Percentiles rank a stretch among this genome's conserved stretches.
phyloP scores from a whole-genome alignment of 2,329 filamentous ascomycete species.

The Ambrosiella beaveri region DNA sequence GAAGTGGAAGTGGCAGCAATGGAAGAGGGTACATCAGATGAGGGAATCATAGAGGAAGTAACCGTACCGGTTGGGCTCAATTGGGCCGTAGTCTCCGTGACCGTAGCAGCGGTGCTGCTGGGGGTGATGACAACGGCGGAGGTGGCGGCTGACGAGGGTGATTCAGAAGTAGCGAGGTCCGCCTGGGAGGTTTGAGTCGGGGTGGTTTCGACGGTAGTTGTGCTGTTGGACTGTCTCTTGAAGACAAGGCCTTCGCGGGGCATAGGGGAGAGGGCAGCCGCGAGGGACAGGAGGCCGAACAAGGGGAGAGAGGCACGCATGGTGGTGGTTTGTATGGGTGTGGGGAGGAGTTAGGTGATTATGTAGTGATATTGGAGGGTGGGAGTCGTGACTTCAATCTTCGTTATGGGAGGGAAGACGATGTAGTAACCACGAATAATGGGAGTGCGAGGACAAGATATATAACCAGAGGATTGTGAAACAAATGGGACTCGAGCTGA shows the following conservation, averaged over 20 bases:
- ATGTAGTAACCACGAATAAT: no score
- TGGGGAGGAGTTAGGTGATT: neutral
- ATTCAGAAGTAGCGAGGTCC: neutral
- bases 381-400: neutral
- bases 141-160: neutral
- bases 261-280: neutral
- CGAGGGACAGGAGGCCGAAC: constrained; percentile 7
- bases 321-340: constrained; percentile 1
- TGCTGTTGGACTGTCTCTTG: neutral
- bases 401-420: no score
- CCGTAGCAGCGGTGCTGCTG: no score
- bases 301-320: constrained; percentile 8
- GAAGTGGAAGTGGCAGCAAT: constrained; percentile 16
- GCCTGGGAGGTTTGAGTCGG: no score
- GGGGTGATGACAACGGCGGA: neutral
- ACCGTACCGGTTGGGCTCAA: constrained; percentile 11
- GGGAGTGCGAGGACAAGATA: no score
- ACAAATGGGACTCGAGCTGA: neutral
- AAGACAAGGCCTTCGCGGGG: constrained; percentile 2
- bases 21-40: constrained; percentile 8
- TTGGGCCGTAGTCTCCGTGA: constrained; percentile 16
- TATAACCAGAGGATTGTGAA: neutral
- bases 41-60: constrained; percentile 11
- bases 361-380: neutral
- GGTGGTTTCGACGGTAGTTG: neutral